Conservation (phyloP, 1,284 basidiomycete genomes). For the Cryptococcus depauperatus region DNA sequence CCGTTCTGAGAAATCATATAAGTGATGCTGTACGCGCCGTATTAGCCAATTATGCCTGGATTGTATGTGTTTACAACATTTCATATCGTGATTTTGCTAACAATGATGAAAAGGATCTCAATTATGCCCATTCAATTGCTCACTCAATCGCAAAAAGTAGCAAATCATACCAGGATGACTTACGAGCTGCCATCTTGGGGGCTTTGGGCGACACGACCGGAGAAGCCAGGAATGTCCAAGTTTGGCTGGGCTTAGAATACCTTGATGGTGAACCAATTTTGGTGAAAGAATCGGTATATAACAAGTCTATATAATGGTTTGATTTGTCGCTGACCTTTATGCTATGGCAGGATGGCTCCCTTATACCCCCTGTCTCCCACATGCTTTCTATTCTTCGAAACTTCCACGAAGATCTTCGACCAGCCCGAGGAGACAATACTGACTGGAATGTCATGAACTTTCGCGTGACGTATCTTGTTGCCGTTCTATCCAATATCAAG, state of each 20-base stretch:
- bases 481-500: conserved; percentile 13
- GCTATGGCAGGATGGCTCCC: background rate
- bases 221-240: conserved; percentile 5
- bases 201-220: conserved; percentile 14
- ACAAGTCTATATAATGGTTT: background rate
- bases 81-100: background rate
- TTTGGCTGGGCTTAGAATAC: conserved; percentile 20
- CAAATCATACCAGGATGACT: background rate
- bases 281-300: too few relatives aligned
- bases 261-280: too few relatives aligned
- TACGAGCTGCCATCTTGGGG: conserved; percentile 12
- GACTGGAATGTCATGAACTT: conserved; percentile 9
- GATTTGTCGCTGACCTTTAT: background rate
- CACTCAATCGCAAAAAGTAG: conserved; percentile 2
- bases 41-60: background rate
- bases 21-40: conserved; percentile 2
- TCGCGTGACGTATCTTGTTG: conserved; percentile 13
- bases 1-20: conserved; percentile 4
- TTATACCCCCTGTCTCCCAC: conserved; percentile 1
- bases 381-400: background rate
- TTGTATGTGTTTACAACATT: background rate
- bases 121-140: conserved; percentile 3
- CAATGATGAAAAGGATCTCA: background rate
- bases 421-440: conserved; percentile 3
- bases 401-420: background rate